Conservation (phyloP, 2,329 filamentous ascomycete genomes). For the Claviceps digitariae region DNA sequence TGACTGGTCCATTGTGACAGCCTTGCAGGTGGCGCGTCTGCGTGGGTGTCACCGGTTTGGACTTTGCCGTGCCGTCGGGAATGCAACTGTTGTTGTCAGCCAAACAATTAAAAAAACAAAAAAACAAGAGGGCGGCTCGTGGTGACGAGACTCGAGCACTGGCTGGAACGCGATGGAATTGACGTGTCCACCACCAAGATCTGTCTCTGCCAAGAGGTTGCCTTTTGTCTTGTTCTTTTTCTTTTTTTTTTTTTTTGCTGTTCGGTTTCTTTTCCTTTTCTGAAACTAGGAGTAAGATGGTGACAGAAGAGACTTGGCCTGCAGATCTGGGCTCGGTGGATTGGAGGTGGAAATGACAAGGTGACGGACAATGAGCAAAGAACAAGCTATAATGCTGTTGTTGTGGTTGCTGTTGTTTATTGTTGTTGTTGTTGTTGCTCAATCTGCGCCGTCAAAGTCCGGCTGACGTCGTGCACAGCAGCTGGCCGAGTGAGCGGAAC, state of each 20-base stretch:
- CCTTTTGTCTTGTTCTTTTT: background rate
- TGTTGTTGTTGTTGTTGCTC: background rate
- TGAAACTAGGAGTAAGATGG: too few relatives aligned
- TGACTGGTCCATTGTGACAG: constrained; percentile 31
- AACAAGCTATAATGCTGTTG: background rate
- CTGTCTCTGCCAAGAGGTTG: background rate
- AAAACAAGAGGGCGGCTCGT: background rate
- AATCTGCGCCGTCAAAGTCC: background rate
- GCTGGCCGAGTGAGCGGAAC: too few relatives aligned
- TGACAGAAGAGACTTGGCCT: background rate
- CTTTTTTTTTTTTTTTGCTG: background rate
- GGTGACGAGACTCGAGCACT: background rate
- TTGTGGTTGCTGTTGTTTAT: background rate
- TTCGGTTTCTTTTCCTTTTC: background rate
- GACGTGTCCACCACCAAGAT: background rate
- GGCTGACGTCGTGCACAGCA: background rate
- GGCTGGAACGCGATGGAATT: background rate
- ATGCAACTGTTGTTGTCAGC: constrained; percentile 10
- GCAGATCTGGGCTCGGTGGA: background rate
- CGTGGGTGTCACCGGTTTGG: background rate
- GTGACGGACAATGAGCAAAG: background rate
- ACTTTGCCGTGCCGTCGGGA: constrained; percentile 11
- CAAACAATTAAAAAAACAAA: background rate
- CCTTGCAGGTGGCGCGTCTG: background rate
- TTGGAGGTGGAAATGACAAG: background rate